Percentiles rank a stretch among this genome's conserved stretches.
Conservation (phyloP, 352 stramenopile species). For the Phytophthora palmivora region DNA sequence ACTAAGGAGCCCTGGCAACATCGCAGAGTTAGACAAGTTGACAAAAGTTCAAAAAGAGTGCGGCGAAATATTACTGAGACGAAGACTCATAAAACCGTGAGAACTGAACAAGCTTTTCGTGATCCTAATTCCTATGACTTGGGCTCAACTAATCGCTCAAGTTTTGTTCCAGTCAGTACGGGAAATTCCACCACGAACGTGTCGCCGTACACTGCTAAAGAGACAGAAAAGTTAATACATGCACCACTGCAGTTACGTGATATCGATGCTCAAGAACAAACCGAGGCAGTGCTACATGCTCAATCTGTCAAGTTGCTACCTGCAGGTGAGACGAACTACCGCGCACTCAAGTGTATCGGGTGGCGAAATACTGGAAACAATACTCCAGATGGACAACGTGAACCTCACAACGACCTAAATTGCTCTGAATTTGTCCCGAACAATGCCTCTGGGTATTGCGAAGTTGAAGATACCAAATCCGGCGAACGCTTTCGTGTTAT, state of each 20-base stretch:
- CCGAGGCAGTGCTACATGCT: conserved; percentile 30
- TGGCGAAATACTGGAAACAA: conserved; percentile 26
- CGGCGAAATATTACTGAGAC: neutral
- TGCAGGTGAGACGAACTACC: conserved; percentile 9
- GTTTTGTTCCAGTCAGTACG: too few species aligned
- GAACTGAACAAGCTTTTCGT: neutral
- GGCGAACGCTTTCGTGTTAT: conserved; percentile 46
- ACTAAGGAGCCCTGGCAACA: neutral
- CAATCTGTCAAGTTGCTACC: conserved; percentile 34
- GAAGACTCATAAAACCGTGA: neutral
- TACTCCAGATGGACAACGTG: conserved; percentile 17
- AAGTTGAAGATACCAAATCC: conserved; percentile 26
- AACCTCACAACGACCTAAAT: conserved; percentile 19
- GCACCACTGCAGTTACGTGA: neutral
- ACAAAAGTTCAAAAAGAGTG: neutral
- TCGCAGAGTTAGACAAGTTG: neutral
- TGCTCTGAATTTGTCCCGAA: conserved; percentile 32
- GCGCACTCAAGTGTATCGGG: conserved; percentile 24
- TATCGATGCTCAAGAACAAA: neutral
- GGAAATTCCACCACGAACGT: neutral
- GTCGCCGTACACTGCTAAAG: neutral
- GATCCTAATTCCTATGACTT: neutral
- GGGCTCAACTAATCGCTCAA: neutral
- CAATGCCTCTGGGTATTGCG: conserved; percentile 33
- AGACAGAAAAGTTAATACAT: neutral